phyloP scores from a whole-genome alignment of 2,329 filamentous ascomycete genomes.

The Pseudogymnoascus sp. region DNA sequence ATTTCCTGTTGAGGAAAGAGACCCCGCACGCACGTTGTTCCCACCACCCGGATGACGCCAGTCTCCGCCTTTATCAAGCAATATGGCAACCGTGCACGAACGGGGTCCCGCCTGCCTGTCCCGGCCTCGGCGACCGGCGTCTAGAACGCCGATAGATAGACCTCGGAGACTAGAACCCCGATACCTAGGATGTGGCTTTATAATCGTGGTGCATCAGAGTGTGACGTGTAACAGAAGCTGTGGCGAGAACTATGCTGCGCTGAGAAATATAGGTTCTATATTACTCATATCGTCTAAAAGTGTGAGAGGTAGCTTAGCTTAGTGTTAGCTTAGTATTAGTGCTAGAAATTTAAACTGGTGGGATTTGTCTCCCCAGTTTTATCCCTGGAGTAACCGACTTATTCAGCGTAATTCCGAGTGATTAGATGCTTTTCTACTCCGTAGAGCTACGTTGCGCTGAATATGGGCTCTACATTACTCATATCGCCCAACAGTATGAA shows the following conservation, averaged over 20 bases:
- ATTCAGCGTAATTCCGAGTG: no score
- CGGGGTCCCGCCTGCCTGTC: not conserved
- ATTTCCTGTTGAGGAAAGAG: not conserved
- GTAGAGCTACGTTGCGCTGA: no score
- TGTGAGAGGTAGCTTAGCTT: no score
- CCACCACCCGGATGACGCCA: not conserved
- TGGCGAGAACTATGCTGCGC: not conserved
- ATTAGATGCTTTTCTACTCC: no score
- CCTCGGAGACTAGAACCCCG: not conserved
- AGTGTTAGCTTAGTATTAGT: no score
- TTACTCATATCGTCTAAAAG: not conserved
- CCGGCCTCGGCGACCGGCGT: not conserved
- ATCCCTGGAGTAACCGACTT: no score
- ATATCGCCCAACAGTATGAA: no score
- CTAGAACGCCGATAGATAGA: not conserved
- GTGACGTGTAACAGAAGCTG: not conserved
- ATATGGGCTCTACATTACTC: no score
- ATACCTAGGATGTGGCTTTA: not conserved
- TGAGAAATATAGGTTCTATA: not conserved
- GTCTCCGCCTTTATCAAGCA: constrained; percentile 1
- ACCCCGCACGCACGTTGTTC: not conserved
- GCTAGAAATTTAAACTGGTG: no score
- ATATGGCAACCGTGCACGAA: not conserved
- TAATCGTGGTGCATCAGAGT: not conserved
- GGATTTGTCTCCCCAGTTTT: no score